A percentile compares a stretch with the other conserved stretches of the same genome.
phyloP scores from a whole-genome alignment of 2,329 filamentous ascomycete genomes.

The Amauroascus verrucosus region DNA sequence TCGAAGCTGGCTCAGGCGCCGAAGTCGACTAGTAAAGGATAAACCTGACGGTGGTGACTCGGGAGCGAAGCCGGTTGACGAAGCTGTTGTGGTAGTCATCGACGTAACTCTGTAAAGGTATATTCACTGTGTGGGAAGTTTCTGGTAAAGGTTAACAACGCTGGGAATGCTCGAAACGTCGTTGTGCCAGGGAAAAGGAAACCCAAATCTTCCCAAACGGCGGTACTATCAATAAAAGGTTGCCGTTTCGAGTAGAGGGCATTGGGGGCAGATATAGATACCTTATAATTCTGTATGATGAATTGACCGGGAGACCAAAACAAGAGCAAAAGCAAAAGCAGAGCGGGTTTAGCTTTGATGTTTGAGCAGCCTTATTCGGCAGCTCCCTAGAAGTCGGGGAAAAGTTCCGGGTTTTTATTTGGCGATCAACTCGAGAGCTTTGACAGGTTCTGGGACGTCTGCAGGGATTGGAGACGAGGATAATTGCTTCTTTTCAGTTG shows the following conservation, averaged over 20 bases:
- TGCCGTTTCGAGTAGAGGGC: no score
- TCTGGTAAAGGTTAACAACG: neutral
- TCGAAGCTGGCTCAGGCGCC: constrained; percentile 34
- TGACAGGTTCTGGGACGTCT: neutral
- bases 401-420: neutral
- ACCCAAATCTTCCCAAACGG: neutral
- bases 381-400: neutral
- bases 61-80: constrained; percentile 4
- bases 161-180: neutral
- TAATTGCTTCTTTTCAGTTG: constrained; percentile 2
- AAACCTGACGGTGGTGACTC: constrained; percentile 6
- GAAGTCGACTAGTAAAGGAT: constrained; percentile 20
- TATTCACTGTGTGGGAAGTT: neutral
- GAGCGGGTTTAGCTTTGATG: no score
- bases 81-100: constrained; percentile 10
- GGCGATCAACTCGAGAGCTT: neutral
- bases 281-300: no score
- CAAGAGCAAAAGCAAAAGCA: no score
- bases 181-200: neutral
- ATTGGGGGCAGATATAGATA: no score
- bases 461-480: constrained; percentile 3
- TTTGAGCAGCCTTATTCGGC: neutral
- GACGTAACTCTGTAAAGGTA: neutral
- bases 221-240: no score
- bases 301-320: no score